Conservation (phyloP, 2,329 filamentous ascomycete genomes). For the Cladosporium sp. region DNA sequence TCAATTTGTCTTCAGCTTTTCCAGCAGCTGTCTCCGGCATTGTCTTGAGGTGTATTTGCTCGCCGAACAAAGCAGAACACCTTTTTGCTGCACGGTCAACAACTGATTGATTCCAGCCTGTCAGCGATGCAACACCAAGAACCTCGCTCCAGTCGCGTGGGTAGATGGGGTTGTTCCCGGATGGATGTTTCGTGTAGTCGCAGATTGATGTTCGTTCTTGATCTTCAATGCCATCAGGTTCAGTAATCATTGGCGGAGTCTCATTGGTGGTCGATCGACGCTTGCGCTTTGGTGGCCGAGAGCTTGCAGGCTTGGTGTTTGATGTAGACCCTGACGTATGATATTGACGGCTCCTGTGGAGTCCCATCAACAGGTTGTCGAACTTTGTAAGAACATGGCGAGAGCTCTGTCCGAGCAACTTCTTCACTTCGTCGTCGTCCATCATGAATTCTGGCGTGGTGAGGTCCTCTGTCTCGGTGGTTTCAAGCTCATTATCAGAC, state of each 20-base stretch:
- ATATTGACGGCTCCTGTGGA: slow-evolving; percentile 59
- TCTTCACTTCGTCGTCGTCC: slow-evolving; percentile 6
- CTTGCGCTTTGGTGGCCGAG: slow-evolving; percentile 15
- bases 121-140: slow-evolving; percentile 73
- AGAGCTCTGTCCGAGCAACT: slow-evolving; percentile 66
- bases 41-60: slow-evolving; percentile 64
- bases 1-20: slow-evolving; percentile 30
- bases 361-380: slow-evolving; percentile 67
- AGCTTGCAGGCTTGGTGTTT: slow-evolving; percentile 3
- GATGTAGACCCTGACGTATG: slow-evolving; percentile 24
- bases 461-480: neutral
- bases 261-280: slow-evolving; percentile 18
- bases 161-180: slow-evolving; percentile 36
- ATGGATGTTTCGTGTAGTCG: slow-evolving; percentile 3
- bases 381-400: slow-evolving; percentile 70
- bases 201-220: neutral
- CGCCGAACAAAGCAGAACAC: slow-evolving; percentile 73
- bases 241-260: slow-evolving; percentile 2
- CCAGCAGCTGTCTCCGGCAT: slow-evolving; percentile 29
- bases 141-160: slow-evolving; percentile 84
- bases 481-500: neutral
- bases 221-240: neutral
- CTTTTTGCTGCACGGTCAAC: slow-evolving; percentile 71
- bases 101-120: slow-evolving; percentile 66
- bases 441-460: neutral